Evolutionary conservation across 2,329 filamentous ascomycete species (phyloP).

Genomic region (Hypocrella siamensis): DNA sequence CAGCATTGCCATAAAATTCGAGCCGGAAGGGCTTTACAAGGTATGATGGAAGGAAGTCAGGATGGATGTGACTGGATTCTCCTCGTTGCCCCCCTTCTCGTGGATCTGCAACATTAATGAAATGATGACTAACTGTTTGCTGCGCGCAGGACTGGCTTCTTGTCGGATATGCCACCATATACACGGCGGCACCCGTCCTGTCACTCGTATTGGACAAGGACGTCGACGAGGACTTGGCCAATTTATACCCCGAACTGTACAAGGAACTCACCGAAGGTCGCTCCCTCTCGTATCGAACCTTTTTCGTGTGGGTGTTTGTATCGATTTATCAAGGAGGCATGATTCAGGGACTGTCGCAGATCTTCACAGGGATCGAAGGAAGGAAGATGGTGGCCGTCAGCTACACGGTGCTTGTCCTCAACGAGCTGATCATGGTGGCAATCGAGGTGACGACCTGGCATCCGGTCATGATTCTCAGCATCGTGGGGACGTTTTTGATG

Average conservation of each 20-base stretch:
- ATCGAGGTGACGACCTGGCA: slow-evolving; percentile 97
- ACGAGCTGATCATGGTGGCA: slow-evolving; percentile 94
- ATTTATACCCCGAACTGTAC: slow-evolving; percentile 92
- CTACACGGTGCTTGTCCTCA: slow-evolving; percentile 82
- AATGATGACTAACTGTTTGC: slow-evolving; percentile 8
- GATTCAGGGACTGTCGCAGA: slow-evolving; percentile 86
- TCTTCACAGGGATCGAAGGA: slow-evolving; percentile 65
- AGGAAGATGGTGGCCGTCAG: slow-evolving; percentile 73
- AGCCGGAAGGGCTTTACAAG: slow-evolving; percentile 86
- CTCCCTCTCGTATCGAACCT: slow-evolving; percentile 79
- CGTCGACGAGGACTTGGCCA: slow-evolving; percentile 84
- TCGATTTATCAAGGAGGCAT: slow-evolving; percentile 90
- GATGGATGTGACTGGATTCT: too few relatives aligned
- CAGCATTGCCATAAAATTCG: slow-evolving; percentile 81
- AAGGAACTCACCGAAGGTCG: slow-evolving; percentile 87
- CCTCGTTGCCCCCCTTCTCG: too few relatives aligned
- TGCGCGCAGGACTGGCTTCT: slow-evolving; percentile 69
- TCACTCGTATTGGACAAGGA: slow-evolving; percentile 89
- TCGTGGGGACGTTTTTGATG: slow-evolving; percentile 68
- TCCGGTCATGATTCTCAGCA: slow-evolving; percentile 71
- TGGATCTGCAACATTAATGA: too few relatives aligned
- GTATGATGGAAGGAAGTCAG: too few relatives aligned
- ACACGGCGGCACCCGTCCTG: slow-evolving; percentile 86
- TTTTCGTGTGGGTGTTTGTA: slow-evolving; percentile 92
- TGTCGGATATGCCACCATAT: slow-evolving; percentile 90